Conservation (phyloP, 1,139 yeast genomes). For the Nakaseomyces kungkrabaensis region DNA sequence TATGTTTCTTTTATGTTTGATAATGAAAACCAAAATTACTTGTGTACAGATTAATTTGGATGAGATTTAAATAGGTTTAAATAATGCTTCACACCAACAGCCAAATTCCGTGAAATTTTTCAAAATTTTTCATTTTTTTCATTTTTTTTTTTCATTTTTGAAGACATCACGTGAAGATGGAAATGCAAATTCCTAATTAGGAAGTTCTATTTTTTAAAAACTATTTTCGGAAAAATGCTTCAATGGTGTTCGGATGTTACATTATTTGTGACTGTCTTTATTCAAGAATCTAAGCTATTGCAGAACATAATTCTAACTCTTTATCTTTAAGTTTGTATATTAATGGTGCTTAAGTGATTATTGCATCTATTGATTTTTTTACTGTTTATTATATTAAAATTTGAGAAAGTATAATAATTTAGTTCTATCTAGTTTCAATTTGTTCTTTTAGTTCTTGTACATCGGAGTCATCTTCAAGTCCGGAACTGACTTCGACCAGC, state of each 20-base stretch:
- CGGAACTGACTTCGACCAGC: constrained; percentile 26
- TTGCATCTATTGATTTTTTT: too few species aligned
- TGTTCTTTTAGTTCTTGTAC: constrained; percentile 23
- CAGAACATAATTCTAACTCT: too few species aligned
- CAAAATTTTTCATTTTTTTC: not conserved
- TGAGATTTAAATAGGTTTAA: not conserved
- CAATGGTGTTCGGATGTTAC: constrained; percentile 7
- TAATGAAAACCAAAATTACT: not conserved
- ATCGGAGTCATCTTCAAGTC: constrained; percentile 28
- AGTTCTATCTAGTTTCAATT: constrained; percentile 9
- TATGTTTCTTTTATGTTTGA: constrained; percentile 4
- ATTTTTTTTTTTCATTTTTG: not conserved
- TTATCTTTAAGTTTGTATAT: too few species aligned
- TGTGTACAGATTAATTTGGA: not conserved
- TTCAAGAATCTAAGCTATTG: too few species aligned
- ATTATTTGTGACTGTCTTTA: not conserved
- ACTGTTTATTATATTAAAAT: too few species aligned
- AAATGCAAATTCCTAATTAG: not conserved
- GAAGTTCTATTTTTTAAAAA: not conserved
- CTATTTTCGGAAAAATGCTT: too few species aligned
- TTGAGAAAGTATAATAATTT: too few species aligned
- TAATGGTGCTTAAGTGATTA: too few species aligned
- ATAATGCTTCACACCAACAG: too few species aligned
- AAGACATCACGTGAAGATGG: not conserved
- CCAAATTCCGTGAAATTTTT: too few species aligned